Evolutionary conservation across 768 basidiomycete species (phyloP).

Genomic region (Boletus sp.): DNA sequence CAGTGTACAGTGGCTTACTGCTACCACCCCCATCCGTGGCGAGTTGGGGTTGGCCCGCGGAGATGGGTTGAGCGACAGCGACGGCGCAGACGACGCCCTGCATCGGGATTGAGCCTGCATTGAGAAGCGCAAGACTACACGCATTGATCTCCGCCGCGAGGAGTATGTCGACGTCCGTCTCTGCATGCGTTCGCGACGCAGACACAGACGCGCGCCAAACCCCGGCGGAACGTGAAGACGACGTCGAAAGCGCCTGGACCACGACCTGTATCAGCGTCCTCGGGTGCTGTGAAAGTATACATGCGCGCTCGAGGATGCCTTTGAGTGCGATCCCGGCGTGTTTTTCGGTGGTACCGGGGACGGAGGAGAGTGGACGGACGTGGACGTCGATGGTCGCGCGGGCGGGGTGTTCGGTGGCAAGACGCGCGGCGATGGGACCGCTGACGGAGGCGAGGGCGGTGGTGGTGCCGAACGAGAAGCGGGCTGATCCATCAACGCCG

Average conservation of each 20-base stretch:
- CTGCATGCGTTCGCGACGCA: neutral
- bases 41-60: slow-evolving; percentile 24
- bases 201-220: neutral
- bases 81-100: slow-evolving; percentile 71
- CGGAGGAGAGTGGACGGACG: slow-evolving; percentile 63
- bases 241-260: slow-evolving; percentile 51
- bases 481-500: slow-evolving; percentile 74
- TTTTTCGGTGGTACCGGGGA: slow-evolving; percentile 70
- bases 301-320: slow-evolving; percentile 53
- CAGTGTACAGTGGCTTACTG: slow-evolving; percentile 40
- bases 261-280: slow-evolving; percentile 77
- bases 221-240: neutral
- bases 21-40: slow-evolving; percentile 41
- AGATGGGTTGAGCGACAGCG: slow-evolving; percentile 42
- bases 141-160: slow-evolving; percentile 71
- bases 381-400: slow-evolving; percentile 73
- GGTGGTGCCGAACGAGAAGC: slow-evolving; percentile 42
- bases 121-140: slow-evolving; percentile 62
- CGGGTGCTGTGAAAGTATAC: slow-evolving; percentile 67
- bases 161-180: slow-evolving; percentile 33
- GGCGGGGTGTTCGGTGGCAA: slow-evolving; percentile 65
- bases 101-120: slow-evolving; percentile 70
- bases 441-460: slow-evolving; percentile 68
- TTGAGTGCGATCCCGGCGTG: slow-evolving; percentile 52
- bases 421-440: slow-evolving; percentile 76